Base-by-base conservation (phyloP, 2,329 filamentous ascomycete species). In the Monosporascus sp. region DNA sequence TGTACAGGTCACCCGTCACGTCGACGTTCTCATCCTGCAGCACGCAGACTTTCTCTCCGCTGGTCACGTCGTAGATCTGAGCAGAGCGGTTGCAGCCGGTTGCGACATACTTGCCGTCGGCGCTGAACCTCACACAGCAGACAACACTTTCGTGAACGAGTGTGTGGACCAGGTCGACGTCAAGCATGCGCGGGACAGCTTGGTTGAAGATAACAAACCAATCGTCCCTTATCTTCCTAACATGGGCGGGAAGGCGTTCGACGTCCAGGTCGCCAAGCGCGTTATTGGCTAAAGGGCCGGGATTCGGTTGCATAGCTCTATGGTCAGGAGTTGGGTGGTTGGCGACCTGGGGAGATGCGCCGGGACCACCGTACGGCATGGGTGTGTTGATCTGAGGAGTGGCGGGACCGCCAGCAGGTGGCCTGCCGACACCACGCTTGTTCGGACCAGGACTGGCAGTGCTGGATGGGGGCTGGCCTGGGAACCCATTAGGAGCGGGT, bases 181-280 rank as follows among this genome's bases (percentile, higher is more conserved):
- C 94, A 50, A 99, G 78, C 50, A 91, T 85, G 55, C 94, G 90
- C 58, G 90, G 90, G 38, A 97, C 88, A 54, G 87, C 84, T 45
- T 93, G 91, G 73, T 99, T 97, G 81, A 97, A 99, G 60, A 97
- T 90, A 45, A 90, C 93, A 69, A 95, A 96, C 94, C 94, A 99
- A 69, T 97, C 94, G 45, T 83, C 78, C 31, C 90, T 89, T 53
- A 91, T 88, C 69, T 93, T 92, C 81, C 97, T 97, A 59, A 91
- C 84, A 63, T 91, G 86, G 2, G 88, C 83, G 31, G 92, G 91
- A 41, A 97, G 80, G 56, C 90, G 84, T 56, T 97, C 91, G 7
- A 89, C 84, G 62, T 96, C 91, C 56, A 97, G 81, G 60, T 97
- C 93, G 50, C 90, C 90, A 27, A 97, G 80, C 51, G 87, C 83